Base-by-base conservation (phyloP, 805 yeast species). In the Cyberlindnera mississippiensis region DNA sequence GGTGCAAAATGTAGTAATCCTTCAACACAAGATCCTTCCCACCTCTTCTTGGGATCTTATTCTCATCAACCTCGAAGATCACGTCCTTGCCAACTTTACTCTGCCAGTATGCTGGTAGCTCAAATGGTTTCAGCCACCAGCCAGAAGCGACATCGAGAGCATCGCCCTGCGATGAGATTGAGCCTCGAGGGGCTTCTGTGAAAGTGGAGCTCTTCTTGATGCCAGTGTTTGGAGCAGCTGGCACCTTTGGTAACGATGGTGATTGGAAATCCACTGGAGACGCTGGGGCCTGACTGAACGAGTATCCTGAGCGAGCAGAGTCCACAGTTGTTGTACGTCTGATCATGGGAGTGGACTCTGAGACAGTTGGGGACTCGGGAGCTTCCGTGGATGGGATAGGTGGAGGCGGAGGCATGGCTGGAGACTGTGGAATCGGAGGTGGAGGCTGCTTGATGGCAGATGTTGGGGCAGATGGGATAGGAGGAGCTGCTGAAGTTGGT, bases 1-100 rank as follows among this genome's bases (percentile, higher is more conserved):
- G 78, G 60, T 79, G 82, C 31, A 89, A 62, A 12, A 88, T 69
- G 56, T 86, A 87, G 49, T 84, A 79, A 49, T 83, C 89, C 40
- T 83, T 71, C 48, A 75, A 68, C 4, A 69, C 63, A 40, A 66
- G 47, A 3, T 46, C 49, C 32, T 78, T 65, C 18, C 76, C 76
- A 11, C 77, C 76, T 50, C 96, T 75, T 54, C 83, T 85, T 12
- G 50, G 50, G 7, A 82, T 64, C 12, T 57, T 55, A 44, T 72
- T 66, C 20, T 77, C 75, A 42, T 88, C 96, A 17, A 79, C 73
- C 59, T 88, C 96, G 58, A 62, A 78, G 14, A 76, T 66, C 24
- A 80, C 57, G 16, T 80, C 84, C 32, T 61, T 67, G 2, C 75
- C 74, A 16, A 64, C 60, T 37, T 63, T 66, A 1, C 59, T 22